Evolutionary conservation across 2,329 filamentous ascomycete genomes (phyloP).

Genomic region (Aspergillus aculeatinus): DNA sequence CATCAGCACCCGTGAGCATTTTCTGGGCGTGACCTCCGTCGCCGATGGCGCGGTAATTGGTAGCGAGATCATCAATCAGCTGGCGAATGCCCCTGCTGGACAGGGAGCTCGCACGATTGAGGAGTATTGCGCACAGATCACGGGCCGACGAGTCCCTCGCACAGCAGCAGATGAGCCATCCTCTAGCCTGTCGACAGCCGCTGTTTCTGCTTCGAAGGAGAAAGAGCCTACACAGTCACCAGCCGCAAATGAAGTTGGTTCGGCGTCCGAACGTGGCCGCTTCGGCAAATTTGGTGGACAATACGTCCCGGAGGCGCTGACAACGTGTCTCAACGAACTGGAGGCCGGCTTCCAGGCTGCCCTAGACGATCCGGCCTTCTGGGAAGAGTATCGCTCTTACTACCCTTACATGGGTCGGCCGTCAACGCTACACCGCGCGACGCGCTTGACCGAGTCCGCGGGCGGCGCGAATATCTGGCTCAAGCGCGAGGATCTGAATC

Average conservation of each 20-base stretch:
- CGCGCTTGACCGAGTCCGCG: conserved; percentile 78
- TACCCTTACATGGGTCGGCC: conserved; percentile 94
- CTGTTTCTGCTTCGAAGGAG: conserved; percentile 28
- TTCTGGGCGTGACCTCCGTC: conserved; percentile 73
- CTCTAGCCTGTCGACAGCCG: background rate
- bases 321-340: conserved; percentile 86
- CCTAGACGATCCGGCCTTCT: conserved; percentile 81
- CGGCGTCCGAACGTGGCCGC: background rate
- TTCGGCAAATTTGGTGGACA: conserved; percentile 94
- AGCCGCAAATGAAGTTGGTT: background rate
- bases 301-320: conserved; percentile 93
- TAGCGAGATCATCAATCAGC: conserved; percentile 80
- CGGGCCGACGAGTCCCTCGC: conserved; percentile 42
- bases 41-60: conserved; percentile 93
- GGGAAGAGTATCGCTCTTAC: conserved; percentile 89
- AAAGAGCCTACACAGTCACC: background rate
- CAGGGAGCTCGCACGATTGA: conserved; percentile 68
- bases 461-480: conserved; percentile 94
- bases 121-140: conserved; percentile 76
- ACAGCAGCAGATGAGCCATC: conserved; percentile 50
- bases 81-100: conserved; percentile 64
- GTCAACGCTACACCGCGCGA: conserved; percentile 80
- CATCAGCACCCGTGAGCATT: conserved; percentile 89
- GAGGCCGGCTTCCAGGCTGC: conserved; percentile 85
- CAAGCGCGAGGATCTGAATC: conserved; percentile 94